Evolutionary conservation across 257 asterid species (phyloP).

Genomic region (Solanum pimpinellifolium): DNA sequence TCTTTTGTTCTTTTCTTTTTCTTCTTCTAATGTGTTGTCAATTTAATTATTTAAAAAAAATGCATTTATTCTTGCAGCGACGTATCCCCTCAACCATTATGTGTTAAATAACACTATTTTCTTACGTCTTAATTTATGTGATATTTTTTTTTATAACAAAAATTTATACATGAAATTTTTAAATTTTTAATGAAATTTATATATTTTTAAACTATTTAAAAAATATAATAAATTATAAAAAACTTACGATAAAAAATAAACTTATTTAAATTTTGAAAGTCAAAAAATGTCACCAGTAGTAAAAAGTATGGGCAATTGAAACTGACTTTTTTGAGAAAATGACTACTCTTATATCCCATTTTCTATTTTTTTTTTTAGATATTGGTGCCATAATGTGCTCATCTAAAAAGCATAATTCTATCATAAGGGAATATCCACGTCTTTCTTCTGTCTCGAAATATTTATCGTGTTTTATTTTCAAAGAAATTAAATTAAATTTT

Average conservation of each 20-base stretch:
- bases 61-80: not conserved
- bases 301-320: not conserved
- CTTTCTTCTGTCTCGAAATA: not conserved
- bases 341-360: not conserved
- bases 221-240: too few species aligned
- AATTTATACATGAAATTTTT: too few species aligned
- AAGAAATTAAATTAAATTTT: not conserved
- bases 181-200: too few species aligned
- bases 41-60: not conserved
- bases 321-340: not conserved
- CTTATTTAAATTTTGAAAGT: too few species aligned
- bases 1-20: not conserved
- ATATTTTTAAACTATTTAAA: too few species aligned
- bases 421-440: not conserved
- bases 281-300: too few species aligned
- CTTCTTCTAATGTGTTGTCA: not conserved
- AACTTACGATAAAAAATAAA: too few species aligned
- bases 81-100: not conserved
- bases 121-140: too few species aligned
- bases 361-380: not conserved
- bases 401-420: not conserved
- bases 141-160: too few species aligned
- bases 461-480: not conserved
- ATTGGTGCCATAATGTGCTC: slow-evolving; percentile 7
- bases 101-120: not conserved